Base-by-base conservation (phyloP, 2,329 filamentous ascomycete species). In the Fusarium staphyleae region DNA sequence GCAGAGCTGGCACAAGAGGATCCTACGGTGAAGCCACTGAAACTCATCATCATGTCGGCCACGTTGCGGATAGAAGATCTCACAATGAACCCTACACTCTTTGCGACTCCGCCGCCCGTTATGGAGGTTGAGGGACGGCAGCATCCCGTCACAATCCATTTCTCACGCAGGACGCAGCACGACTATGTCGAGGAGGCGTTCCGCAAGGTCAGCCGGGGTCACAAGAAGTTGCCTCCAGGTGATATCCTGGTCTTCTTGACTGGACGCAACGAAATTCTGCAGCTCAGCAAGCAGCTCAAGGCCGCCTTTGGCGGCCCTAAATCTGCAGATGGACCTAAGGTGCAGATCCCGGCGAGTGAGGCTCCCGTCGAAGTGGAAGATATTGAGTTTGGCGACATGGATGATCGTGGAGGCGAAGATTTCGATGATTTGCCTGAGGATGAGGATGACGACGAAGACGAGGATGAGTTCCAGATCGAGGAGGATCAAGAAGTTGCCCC, bases 21-120 rank as follows among this genome's bases (percentile, higher is more conserved):
- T 55, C 77, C 87, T 0, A 83, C 84, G 1, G 76, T 89, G 22
- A 88, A 87, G 60, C 92, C 93, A 0, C 75, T 99, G 45, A 99
- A 98, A 74, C 81, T 99, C 8, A 85, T 99, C 54, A 96, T 99
- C 75, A 99, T 99, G 96, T 98, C 93, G 54, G 95, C 95, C 35
- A 99, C 95, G 2, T 79, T 99, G 28, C 83, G 92, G 53, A 90
- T 98, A 37, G 90, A 91, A 11, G 93, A 98, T 69, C 90, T 99
- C 65, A 91, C 91, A 0, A 84, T 91, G 69, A 98, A 99, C 68
- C 77, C 84, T 8, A 87, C 82, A 13, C 79, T 99, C 0, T 99
- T 99, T 73, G 78, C 87, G 4, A 81, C 78, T 0, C 82, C 90
- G 3, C 95, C 95, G 0, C 93, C 93, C 0, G 83, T 98, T 1